These are phyloP conservation scores for Xanthoparmelia taractica DNA, from an alignment of 495 filamentous ascomycete genomes.

Conservation along the genomic window DNA sequence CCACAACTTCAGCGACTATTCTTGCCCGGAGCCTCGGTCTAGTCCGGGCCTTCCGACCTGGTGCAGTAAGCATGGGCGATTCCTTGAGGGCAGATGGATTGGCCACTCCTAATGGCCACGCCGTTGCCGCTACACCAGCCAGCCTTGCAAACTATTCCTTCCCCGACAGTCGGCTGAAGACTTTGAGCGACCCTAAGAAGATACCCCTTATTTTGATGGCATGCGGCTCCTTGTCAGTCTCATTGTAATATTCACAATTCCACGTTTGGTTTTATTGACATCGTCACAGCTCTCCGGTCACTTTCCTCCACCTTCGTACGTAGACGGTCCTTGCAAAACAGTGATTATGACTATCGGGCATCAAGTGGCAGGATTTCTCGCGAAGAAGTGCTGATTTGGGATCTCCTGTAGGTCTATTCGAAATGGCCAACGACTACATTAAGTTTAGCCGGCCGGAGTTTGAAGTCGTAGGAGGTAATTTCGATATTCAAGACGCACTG, in stretches of 20 bases:
- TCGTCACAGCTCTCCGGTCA: conserved; percentile 11
- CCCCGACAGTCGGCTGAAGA: conserved; percentile 58
- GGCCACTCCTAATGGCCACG: not conserved
- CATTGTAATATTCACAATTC: conserved; percentile 64
- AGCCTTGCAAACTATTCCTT: conserved; percentile 58
- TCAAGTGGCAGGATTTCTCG: not conserved
- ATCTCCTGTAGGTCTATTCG: conserved; percentile 40
- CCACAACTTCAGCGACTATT: not conserved
- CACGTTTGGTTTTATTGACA: not conserved
- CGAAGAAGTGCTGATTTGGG: not conserved
- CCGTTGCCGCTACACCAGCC: conserved; percentile 25
- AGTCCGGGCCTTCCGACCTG: not conserved
- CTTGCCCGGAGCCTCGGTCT: not conserved
- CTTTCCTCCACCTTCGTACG: conserved; percentile 13
- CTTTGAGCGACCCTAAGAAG: conserved; percentile 59
- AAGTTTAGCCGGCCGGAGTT: conserved; percentile 29
- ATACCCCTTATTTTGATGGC: conserved; percentile 78
- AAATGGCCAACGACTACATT: conserved; percentile 22
- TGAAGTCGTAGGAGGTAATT: conserved; percentile 20
- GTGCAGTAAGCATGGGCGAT: not conserved
- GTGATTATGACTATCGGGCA: not conserved
- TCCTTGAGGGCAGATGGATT: not conserved
- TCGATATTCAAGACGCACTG: not conserved
- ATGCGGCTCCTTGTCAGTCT: conserved; percentile 88
- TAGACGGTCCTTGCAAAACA: not conserved